Evolutionary conservation across 202 grass and related monocot species (phyloP), one percentile per base, ranked within the genome.

Genomic region (Dendrocalamus latiflorus): DNA sequence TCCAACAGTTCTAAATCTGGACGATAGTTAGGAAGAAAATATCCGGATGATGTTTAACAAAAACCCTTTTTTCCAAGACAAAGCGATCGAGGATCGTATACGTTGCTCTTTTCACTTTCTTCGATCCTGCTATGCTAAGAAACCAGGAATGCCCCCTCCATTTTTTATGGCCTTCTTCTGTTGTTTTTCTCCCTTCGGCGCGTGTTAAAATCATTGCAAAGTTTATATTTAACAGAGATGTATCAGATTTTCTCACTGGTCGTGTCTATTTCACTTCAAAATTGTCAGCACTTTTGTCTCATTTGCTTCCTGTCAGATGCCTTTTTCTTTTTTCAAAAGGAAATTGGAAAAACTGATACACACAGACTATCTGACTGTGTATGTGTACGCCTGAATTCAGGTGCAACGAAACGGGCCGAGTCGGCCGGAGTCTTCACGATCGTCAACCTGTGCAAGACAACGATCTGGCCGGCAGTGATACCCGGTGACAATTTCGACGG

Each of bases 371-470:
- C n/a, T n/a, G n/a, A 4, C 8, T 6, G 0, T 14, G 26, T 6
- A 2, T 54, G 18, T 54, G 2, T 54, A n/a, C 50, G 50, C 4
- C 45, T 16, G 1, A 9, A 3, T 28, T 6, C 76, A 94, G 91
- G 88, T 7, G 65, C 51, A 2, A 4, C 16, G 42, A 77, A 22
- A 42, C 21, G 6, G 33, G 69, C 88, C 0, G 88, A 93, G 41
- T 75, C 74, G 14, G 83, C 83, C 14, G 48, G 89, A 41, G 48
- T 82, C 2, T 94, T 91, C 72, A 94, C 92, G 5, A 85, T 94
- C 56, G 77, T 89, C 56, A 94, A 94, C 72, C 54, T 85, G 25
- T 94, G 92, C 84, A 87, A 79, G 62, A 37, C 75, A 20, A 89
- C 77, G 5, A 78, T 94, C 34, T 94, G 92, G 92, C 92, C 92